Conservation (phyloP, 1,284 basidiomycete genomes). For the Trametes polyzona region DNA sequence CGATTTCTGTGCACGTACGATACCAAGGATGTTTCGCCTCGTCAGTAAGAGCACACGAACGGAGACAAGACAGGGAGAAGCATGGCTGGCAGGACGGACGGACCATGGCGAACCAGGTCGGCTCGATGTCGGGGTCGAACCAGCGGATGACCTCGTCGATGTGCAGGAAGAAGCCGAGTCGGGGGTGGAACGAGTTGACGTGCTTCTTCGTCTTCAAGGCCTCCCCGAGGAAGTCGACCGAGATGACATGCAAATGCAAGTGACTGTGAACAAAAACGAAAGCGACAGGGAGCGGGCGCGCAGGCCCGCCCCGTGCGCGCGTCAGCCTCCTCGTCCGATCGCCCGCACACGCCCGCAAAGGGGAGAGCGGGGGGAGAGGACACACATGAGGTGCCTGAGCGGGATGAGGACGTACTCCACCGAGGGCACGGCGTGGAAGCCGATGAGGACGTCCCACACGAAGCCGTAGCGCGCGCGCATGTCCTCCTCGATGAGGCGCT, state of each 20-base stretch:
- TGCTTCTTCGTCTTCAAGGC: conserved; percentile 91
- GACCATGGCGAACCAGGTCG: conserved; percentile 57
- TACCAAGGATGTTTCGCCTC: too few relatives aligned
- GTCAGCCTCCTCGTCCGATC: neutral
- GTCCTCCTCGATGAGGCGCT: conserved; percentile 73
- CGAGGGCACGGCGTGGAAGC: conserved; percentile 87
- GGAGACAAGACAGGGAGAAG: neutral
- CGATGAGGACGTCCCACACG: conserved; percentile 79
- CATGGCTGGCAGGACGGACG: conserved; percentile 26
- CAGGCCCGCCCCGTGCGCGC: neutral
- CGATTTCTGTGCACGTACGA: conserved; percentile 61
- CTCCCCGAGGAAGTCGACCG: conserved; percentile 77
- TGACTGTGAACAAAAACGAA: conserved; percentile 55
- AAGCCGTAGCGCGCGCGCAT: conserved; percentile 84
- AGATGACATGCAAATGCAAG: conserved; percentile 87
- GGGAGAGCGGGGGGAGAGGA: neutral
- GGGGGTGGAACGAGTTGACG: conserved; percentile 93
- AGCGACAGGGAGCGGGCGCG: neutral
- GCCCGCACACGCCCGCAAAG: neutral
- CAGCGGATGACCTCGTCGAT: conserved; percentile 76
- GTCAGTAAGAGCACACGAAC: too few relatives aligned
- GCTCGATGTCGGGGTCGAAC: conserved; percentile 68
- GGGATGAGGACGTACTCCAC: conserved; percentile 59
- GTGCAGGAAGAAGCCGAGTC: conserved; percentile 84
- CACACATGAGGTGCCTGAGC: conserved; percentile 22